Evolutionary conservation across 768 basidiomycete species (phyloP), one percentile per base, ranked within the genome.

Genomic region (Dioszegia crocea): DNA sequence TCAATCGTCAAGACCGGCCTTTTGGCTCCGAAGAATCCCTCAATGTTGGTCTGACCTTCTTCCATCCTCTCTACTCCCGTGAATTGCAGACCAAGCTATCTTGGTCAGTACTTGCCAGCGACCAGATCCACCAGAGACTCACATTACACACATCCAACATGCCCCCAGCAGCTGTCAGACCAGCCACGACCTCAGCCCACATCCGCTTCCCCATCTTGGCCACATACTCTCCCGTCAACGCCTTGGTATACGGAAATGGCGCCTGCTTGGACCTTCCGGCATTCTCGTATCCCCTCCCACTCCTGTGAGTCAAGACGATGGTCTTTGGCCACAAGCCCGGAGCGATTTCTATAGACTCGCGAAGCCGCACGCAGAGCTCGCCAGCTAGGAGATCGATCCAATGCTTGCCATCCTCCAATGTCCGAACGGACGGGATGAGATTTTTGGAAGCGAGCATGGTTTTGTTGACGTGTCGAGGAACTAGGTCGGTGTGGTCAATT

Each of bases 371-470:
- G 3, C 88, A 85, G 19, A 99, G 81, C 68, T 99, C 94, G 17
- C 91, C 89, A 24, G 91, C 87, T 27, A 97, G 83, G 9, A 98
- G 86, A 8, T 88, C 82, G 45, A 99, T 84, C 94, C 94, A 97
- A 54, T 89, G 89, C 46, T 83, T 81, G 0, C 89, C 92, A 56
- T 91, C 86, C 1, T 84, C 80, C 12, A 82, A 77, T 39, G 84
- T 86, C 2, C 82, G 86, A 26, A 96, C 84, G 0, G 88, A 83
- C 23, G 84, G 83, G 45, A 92, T 91, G 81, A 81, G 81, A 60
- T 93, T 88, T 84, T 92, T 98, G 73, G 89, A 90, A 81, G 63
- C 44, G 6, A 58, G 56, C 56, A 56, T 40, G 24, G 50, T 23
- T 24, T 56, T 55, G 24, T 52, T 45, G 23, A 24, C 36, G 23